Base-by-base conservation (phyloP, 306 rosid species). In the Medicago truncatula region DNA sequence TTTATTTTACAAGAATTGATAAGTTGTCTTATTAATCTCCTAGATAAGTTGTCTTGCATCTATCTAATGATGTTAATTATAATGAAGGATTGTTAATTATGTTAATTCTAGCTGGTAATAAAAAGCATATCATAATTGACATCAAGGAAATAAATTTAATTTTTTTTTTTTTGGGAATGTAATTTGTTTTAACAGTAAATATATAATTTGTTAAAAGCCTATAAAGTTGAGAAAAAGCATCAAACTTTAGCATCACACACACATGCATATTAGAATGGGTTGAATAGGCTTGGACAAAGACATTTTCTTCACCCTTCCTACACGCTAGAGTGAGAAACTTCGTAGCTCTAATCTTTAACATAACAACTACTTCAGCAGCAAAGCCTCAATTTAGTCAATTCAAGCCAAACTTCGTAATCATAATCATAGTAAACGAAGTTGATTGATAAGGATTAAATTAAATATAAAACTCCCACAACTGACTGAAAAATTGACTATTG, bases 281-380 rank as follows among this genome's bases (percentile, higher is more conserved):
- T 57, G 67, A 39, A 25, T 69, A 53, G 67, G 52, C 54, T 52
- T 62, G 54, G 84, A 75, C 62, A 76, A 41, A 62, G 85, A 70
- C 85, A 63, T 76, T 81, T 81, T 76, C 75, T 71, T 67, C 64
- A 9, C 39, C 68, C 74, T 12, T 56, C 25, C 50, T 46, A 71
- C 9, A 71, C 16, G 54, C 9, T 82, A n/a, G 17, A 15, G 21
- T 52, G 63, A 71, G 83, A 82, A 82, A 31, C 70, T 78, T 82
- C 80, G 5, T 74, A 41, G 47, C 73, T 67, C 6, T 17, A 64
- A 71, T 28, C 44, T 61, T n/a, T n/a, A n/a, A n/a, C n/a, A n/a
- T 12, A 36, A 36, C 14, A 18, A 40, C 60, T 28, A 50, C 8
- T 6, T 14, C 18, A 21, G 60, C 63, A 49, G 17, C 39, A 40